Percentiles rank a stretch among this genome's conserved stretches.
phyloP scores from a whole-genome alignment of 2,329 filamentous ascomycete genomes.

The Fusarium sp. region DNA sequence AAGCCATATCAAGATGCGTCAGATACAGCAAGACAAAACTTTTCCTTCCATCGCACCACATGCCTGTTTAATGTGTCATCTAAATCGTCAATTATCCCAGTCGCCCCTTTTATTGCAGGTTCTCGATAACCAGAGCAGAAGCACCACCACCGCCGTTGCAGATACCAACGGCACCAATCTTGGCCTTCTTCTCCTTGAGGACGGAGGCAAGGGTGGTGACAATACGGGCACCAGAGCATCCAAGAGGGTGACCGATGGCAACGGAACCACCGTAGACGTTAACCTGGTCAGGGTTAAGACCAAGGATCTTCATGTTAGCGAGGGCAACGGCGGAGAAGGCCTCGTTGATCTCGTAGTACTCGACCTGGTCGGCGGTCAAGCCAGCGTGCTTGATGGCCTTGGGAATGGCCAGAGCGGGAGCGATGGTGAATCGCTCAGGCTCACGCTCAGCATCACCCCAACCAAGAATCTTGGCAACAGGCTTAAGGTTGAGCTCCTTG shows the following conservation, averaged over 20 bases:
- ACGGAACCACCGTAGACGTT: constrained; percentile 96
- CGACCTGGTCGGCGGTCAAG: constrained; percentile 79
- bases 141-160: constrained; percentile 98
- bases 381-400: constrained; percentile 97
- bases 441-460: constrained; percentile 95
- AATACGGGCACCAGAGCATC: constrained; percentile 93
- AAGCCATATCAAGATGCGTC: constrained; percentile 27
- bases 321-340: constrained; percentile 97
- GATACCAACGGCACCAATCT: constrained; percentile 93
- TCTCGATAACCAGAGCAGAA: constrained; percentile 92
- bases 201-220: constrained; percentile 90
- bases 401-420: constrained; percentile 92
- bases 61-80: constrained; percentile 32
- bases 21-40: constrained; percentile 31
- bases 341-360: constrained; percentile 99
- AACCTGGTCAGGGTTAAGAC: constrained; percentile 83
- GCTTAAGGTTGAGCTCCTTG: constrained; percentile 90
- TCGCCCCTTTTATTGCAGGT: constrained; percentile 59
- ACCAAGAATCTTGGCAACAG: constrained; percentile 94
- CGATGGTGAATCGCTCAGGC: constrained; percentile 95
- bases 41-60: constrained; percentile 35
- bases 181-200: constrained; percentile 88
- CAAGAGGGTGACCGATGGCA: constrained; percentile 93
- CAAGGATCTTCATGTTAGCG: constrained; percentile 93
- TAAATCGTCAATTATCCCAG: constrained; percentile 38